These are phyloP conservation scores for Fusarium temperatum DNA, from an alignment of 2,329 filamentous ascomycete species.

Conservation along the genomic window DNA sequence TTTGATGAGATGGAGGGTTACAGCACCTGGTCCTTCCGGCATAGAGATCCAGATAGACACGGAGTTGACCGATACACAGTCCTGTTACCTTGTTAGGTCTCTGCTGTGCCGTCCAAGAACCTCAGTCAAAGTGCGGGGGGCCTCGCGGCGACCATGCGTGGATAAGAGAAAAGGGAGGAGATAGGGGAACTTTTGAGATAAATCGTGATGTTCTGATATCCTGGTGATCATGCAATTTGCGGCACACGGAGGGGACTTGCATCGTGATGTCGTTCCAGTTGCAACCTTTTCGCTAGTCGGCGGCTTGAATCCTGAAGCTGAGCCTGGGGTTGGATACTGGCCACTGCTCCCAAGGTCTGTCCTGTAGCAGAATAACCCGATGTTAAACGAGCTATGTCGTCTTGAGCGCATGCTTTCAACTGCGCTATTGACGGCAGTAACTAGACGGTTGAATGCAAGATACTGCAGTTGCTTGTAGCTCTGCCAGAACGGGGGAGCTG, in stretches of 20 bases:
- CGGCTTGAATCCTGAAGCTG: neutral
- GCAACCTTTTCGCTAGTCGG: neutral
- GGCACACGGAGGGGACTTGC: neutral
- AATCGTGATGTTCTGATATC: slow-evolving; percentile 14
- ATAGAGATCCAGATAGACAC: slow-evolving; percentile 17
- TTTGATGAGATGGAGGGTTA: slow-evolving; percentile 7
- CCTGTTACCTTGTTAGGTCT: neutral
- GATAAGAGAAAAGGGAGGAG: neutral
- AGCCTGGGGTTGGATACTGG: neutral
- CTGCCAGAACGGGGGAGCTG: neutral
- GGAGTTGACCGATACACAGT: slow-evolving; percentile 13
- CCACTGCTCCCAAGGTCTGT: neutral
- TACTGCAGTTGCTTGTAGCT: neutral
- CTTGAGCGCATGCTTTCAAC: neutral
- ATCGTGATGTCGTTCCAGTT: neutral
- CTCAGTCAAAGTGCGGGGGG: slow-evolving; percentile 7
- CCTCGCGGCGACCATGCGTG: neutral
- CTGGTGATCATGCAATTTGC: neutral
- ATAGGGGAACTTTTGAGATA: slow-evolving; percentile 21
- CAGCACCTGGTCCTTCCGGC: neutral
- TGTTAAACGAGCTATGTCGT: neutral
- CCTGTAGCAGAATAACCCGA: neutral
- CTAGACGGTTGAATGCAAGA: neutral
- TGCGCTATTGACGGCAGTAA: neutral
- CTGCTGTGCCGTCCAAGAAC: slow-evolving; percentile 19